Base-by-base conservation (phyloP, 345 rosid genomes). In the Dovyalis caffra region DNA sequence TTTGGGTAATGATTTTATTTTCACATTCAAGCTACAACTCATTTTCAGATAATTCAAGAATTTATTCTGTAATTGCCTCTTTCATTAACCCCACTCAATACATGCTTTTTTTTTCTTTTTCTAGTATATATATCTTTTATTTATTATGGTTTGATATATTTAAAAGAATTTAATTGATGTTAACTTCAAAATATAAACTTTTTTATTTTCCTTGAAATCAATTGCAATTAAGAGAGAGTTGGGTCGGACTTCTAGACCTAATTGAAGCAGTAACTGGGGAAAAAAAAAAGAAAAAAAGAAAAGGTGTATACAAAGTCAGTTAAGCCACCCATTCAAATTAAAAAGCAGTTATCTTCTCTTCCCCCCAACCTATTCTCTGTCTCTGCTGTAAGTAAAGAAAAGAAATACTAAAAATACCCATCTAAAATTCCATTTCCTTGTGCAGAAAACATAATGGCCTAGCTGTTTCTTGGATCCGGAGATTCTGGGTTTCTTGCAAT, bases 391-490 rank as follows among this genome's bases (percentile, higher is more conserved):
- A 56, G n/a, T n/a, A 12, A 5, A 3, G 70, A 71, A 67, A 83
- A 79, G 75, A 81, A 83, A 74, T 74, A 60, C 75, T 33, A 43
- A 64, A 78, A 43, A 78, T 69, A 62, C 73, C 73, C 76, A 74
- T 68, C 81, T 61, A 78, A 87, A 80, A 78, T 83, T 83, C 90
- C 86, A 80, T 77, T 80, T 68, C 76, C 80, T 83, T 77, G 80
- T 73, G 86, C 82, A 76, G 80, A 56, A 77, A 77, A 77, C 91
- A 78, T 81, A 85, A 81, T 90, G 91, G 90, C 87, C 87, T 83
- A 86, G 89, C 89, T 90, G 91, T 86, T 85, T 87, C 94, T 90
- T 85, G 91, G 94, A 90, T 90, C 94, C 91, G 81, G 88, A 84
- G 92, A 87, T 86, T 88, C 89, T 83, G 90, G 84, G 87, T 68